These are phyloP conservation scores for barley (Hordeum vulgare) DNA, from an alignment of 176 grass and related monocot genomes.

Conservation along the genomic window MorexV3_pseudomolecules_assembly NC_058524.1:627740896-627741395, in stretches of 20 bases:
- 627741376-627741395: constrained; percentile 87
- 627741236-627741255: constrained; percentile 63
- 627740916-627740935: constrained; percentile 86
- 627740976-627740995: constrained; percentile 83
- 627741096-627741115: constrained; percentile 79
- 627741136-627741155: constrained; percentile 91
- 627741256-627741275: constrained; percentile 78
- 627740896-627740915: constrained; percentile 78
- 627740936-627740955: constrained; percentile 79
- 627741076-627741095: constrained; percentile 81
- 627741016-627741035: constrained; percentile 92
- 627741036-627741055: constrained; percentile 72
- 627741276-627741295: constrained; percentile 92
- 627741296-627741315: constrained; percentile 80
- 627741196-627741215: constrained; percentile 82
- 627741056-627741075: constrained; percentile 63
- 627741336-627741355: constrained; percentile 89
- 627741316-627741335: constrained; percentile 92
- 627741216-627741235: constrained; percentile 91
- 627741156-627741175: constrained; percentile 64
- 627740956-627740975: constrained; percentile 91
- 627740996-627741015: constrained; percentile 74
- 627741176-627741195: constrained; percentile 79
- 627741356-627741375: constrained; percentile 91
- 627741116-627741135: constrained; percentile 67